These are phyloP conservation scores for Trichophyton mentagrophytes DNA, from an alignment of 2,329 filamentous ascomycete genomes.

Conservation along the genomic window DNA sequence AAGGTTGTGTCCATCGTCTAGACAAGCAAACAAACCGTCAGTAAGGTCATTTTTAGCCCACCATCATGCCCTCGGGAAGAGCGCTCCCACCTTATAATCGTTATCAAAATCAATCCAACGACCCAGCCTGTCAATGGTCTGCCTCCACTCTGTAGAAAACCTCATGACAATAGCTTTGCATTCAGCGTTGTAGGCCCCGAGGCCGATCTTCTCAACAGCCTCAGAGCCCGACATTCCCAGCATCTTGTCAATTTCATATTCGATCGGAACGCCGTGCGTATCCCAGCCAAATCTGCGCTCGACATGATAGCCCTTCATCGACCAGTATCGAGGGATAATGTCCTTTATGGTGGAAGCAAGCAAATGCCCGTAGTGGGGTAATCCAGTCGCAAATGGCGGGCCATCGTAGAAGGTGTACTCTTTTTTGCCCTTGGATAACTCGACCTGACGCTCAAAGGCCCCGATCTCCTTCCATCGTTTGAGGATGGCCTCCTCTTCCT, in stretches of 20 bases:
- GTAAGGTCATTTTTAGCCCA: neutral
- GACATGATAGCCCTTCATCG: slow-evolving; percentile 90
- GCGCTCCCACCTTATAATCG: slow-evolving; percentile 62
- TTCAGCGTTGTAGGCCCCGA: slow-evolving; percentile 81
- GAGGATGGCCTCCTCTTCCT: slow-evolving; percentile 77
- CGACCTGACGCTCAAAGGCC: slow-evolving; percentile 77
- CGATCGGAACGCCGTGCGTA: slow-evolving; percentile 84
- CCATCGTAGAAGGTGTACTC: slow-evolving; percentile 94
- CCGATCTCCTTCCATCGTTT: slow-evolving; percentile 81
- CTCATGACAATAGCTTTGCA: slow-evolving; percentile 90
- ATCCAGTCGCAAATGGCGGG: slow-evolving; percentile 61
- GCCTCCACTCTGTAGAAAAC: slow-evolving; percentile 73
- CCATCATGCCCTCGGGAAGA: neutral
- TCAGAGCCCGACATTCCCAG: slow-evolving; percentile 77
- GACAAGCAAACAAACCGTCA: neutral
- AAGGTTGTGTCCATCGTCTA: slow-evolving; percentile 87
- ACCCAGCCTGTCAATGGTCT: slow-evolving; percentile 75
- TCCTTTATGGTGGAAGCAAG: slow-evolving; percentile 93
- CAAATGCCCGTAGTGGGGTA: slow-evolving; percentile 61
- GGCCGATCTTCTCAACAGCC: slow-evolving; percentile 72
- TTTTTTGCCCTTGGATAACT: slow-evolving; percentile 68
- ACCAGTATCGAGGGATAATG: slow-evolving; percentile 92
- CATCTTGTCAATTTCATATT: slow-evolving; percentile 97
- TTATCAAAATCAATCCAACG: slow-evolving; percentile 98
- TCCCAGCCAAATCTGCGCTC: slow-evolving; percentile 93